phyloP scores from a whole-genome alignment of 2,329 filamentous ascomycete species.

The Fusarium succisae region DNA sequence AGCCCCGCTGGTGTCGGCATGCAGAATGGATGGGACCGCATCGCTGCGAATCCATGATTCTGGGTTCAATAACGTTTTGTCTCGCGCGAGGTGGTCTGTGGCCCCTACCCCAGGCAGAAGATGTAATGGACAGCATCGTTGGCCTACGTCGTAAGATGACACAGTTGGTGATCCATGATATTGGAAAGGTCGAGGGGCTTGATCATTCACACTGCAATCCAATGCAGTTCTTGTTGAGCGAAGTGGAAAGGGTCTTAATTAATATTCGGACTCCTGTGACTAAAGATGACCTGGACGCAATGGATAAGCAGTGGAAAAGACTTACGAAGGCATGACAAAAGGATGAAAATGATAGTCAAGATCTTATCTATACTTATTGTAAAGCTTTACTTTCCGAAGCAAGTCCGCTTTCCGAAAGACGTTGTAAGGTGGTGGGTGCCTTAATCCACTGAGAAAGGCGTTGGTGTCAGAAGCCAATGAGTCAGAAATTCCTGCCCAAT shows the following conservation, averaged over 20 bases:
- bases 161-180: neutral
- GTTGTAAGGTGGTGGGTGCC: too few species aligned
- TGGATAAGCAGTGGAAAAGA: neutral
- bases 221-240: neutral
- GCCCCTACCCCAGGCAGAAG: neutral
- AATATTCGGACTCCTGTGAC: neutral
- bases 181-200: neutral
- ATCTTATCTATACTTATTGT: neutral
- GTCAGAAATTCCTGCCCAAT: neutral
- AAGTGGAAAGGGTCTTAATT: neutral
- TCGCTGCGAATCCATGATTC: conserved; percentile 50
- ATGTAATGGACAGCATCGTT: neutral
- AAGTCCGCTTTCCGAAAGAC: rapidly evolving
- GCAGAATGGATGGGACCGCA: conserved; percentile 48
- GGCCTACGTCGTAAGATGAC: neutral
- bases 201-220: neutral
- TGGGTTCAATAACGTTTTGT: conserved; percentile 39
- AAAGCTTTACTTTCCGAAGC: too few species aligned
- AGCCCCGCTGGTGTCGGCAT: conserved; percentile 47
- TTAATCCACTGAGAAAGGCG: too few species aligned
- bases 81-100: neutral
- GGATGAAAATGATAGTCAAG: neutral
- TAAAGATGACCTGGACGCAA: neutral
- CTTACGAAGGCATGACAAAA: neutral
- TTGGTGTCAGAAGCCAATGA: too few species aligned